A percentile compares a stretch with the other conserved stretches of the same genome.
Evolutionary conservation across 352 stramenopile genomes (phyloP).

Genomic region (Pseudoperonospora humuli): DNA sequence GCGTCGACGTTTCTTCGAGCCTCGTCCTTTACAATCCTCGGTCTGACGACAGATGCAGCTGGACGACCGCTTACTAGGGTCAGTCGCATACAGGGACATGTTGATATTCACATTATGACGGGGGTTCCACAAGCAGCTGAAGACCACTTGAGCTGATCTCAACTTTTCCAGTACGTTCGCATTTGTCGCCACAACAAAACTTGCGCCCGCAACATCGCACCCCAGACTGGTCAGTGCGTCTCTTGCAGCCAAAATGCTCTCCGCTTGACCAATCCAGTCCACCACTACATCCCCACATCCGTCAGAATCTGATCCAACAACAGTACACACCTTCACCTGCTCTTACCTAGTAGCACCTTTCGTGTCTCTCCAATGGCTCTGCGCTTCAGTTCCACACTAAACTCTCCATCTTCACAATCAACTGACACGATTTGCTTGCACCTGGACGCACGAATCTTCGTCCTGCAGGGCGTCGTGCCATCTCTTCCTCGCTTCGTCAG

Average conservation of each 20-base stretch:
- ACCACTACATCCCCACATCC: conserved; percentile 12
- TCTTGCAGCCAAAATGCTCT: conserved; percentile 34
- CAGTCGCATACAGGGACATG: background rate
- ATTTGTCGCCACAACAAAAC: conserved; percentile 39
- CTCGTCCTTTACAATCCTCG: conserved; percentile 10
- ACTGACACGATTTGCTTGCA: conserved; percentile 25
- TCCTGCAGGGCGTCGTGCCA: conserved; percentile 4
- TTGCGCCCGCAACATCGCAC: conserved; percentile 41
- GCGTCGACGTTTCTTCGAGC: conserved; percentile 13
- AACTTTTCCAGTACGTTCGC: conserved; percentile 28
- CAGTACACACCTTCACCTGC: background rate
- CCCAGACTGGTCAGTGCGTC: conserved; percentile 33
- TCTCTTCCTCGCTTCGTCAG: conserved; percentile 4
- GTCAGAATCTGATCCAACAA: too few species aligned
- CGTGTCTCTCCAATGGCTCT: conserved; percentile 11
- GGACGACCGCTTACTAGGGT: background rate
- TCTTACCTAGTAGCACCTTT: conserved; percentile 27
- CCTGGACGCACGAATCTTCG: conserved; percentile 2
- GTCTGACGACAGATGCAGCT: conserved; percentile 8
- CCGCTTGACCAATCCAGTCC: conserved; percentile 49
- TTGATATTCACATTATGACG: conserved; percentile 24
- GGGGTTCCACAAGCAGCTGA: conserved; percentile 46
- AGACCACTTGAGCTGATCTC: conserved; percentile 28
- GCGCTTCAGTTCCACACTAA: conserved; percentile 27
- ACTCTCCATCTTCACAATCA: conserved; percentile 14